A percentile compares a stretch with the other conserved stretches of the same genome.
These are phyloP conservation scores for Trifolium subterraneum DNA, from an alignment of 306 rosid species.

Conservation along the genomic window DNA sequence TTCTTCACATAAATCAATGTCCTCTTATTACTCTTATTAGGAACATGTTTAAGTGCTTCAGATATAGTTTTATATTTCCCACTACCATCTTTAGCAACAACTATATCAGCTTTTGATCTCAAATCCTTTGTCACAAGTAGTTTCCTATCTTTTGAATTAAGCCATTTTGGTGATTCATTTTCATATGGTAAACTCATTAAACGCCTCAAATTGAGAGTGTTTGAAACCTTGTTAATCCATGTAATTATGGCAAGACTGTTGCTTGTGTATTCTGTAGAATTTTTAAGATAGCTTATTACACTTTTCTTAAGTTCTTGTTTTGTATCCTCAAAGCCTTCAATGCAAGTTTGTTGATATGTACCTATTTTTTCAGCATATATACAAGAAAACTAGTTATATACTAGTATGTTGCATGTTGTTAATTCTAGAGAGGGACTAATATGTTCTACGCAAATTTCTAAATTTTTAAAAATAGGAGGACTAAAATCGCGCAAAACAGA, in stretches of 20 bases:
- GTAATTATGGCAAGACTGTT: slow-evolving; percentile 80
- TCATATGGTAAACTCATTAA: slow-evolving; percentile 33
- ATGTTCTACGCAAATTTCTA: no score
- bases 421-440: no score
- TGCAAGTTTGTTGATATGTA: slow-evolving; percentile 74
- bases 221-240: slow-evolving; percentile 51
- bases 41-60: slow-evolving; percentile 66
- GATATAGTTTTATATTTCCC: slow-evolving; percentile 61
- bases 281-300: slow-evolving; percentile 50
- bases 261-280: slow-evolving; percentile 68
- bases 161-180: slow-evolving; percentile 39
- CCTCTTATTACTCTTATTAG: slow-evolving; percentile 55
- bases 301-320: slow-evolving; percentile 29
- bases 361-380: slow-evolving; percentile 41
- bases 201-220: slow-evolving; percentile 39
- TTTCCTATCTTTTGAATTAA: slow-evolving; percentile 42
- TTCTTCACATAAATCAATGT: slow-evolving; percentile 70
- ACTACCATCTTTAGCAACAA: slow-evolving; percentile 65
- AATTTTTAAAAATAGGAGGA: no score
- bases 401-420: no score
- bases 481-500: no score
- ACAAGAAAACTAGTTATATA: neutral
- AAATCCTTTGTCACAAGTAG: slow-evolving; percentile 32
- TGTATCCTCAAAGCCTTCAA: slow-evolving; percentile 58
- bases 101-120: slow-evolving; percentile 43